phyloP scores from a whole-genome alignment of 2,329 filamentous ascomycete genomes.

The Rutstroemia sydowiana region DNA sequence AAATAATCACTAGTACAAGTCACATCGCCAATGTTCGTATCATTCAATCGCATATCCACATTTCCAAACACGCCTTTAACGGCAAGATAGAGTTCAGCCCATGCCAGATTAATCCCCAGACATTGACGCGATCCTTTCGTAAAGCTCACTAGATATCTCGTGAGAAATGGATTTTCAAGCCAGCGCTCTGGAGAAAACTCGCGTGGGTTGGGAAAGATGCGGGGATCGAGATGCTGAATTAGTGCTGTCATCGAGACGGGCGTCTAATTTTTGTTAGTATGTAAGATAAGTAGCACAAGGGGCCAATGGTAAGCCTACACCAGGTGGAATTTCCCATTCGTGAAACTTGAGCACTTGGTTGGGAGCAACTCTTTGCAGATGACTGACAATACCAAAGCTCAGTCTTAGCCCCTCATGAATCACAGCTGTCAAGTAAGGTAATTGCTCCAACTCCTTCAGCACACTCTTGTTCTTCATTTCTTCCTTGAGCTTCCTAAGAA shows the following conservation, averaged over 20 bases:
- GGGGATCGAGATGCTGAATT: conserved; percentile 35
- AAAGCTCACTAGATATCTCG: conserved; percentile 35
- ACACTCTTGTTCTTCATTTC: conserved; percentile 29
- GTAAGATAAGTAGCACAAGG: no score
- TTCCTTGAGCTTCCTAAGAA: conserved; percentile 26
- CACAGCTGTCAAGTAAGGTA: conserved; percentile 29
- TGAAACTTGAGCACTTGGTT: conserved; percentile 15
- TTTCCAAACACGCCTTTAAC: neutral
- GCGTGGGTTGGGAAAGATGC: conserved; percentile 33
- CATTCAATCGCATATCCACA: neutral
- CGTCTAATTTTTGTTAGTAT: conserved; percentile 23
- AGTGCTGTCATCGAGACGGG: conserved; percentile 34
- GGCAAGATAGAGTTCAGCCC: neutral
- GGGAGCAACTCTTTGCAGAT: conserved; percentile 25
- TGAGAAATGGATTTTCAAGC: conserved; percentile 24
- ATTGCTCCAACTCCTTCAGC: conserved; percentile 20
- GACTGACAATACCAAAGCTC: conserved; percentile 26
- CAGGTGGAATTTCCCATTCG: conserved; percentile 15
- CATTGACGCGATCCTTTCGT: conserved; percentile 37
- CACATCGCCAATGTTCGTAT: neutral
- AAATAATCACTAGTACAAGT: neutral
- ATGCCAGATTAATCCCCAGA: conserved; percentile 27
- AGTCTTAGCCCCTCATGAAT: conserved; percentile 32
- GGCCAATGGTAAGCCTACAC: neutral
- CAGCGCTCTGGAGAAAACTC: conserved; percentile 37